Evolutionary conservation across 352 stramenopile genomes (phyloP), one percentile per base, ranked within the genome.

Genomic region (Stramenopiles sp.): DNA sequence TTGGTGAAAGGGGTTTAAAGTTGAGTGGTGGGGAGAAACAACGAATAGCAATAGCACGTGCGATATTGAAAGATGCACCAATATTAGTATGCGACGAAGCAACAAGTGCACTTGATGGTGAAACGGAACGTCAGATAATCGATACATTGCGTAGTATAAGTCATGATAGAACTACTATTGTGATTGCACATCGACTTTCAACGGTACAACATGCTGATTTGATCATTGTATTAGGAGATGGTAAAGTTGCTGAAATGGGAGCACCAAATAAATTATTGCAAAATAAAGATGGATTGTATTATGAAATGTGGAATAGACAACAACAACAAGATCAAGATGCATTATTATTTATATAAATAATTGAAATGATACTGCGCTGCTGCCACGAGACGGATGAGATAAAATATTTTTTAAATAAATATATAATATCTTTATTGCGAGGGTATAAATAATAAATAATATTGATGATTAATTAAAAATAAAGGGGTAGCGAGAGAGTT

Each of bases 1-100:
- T 92, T 65, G 88, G 88, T 31, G 88, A 92, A 81, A 86, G 87
- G 78, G 88, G 88, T 0, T 83, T 92, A 38, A 91, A 92, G 81
- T 81, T 92, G 29, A 91, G 86, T 29, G 88, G 88, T 32, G 88
- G 88, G 0, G 87, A 92, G 83, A 92, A 92, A 82, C 88, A 92
- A 79, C 88, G 88, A 63, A 88, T 92, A 23, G 88, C 88, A 6
- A 93, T 93, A 74, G 88, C 88, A 6, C 88, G 88, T 0, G 78
- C 90, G 20, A 87, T 93, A 43, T 81, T 93, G 7, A 92, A 92
- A 82, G 90, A 91, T 78, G 87, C 88, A 29, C 84, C 81, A 0
- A 80, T 93, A n/a, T 87, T 93, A 20, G 80, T 93, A 63, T 83
- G 91, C 30, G 88, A 93, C 80, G 88, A 93, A 78, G 88, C 88